Evolutionary conservation across 345 rosid species (phyloP).

Genomic region (Boechera stricta): DNA sequence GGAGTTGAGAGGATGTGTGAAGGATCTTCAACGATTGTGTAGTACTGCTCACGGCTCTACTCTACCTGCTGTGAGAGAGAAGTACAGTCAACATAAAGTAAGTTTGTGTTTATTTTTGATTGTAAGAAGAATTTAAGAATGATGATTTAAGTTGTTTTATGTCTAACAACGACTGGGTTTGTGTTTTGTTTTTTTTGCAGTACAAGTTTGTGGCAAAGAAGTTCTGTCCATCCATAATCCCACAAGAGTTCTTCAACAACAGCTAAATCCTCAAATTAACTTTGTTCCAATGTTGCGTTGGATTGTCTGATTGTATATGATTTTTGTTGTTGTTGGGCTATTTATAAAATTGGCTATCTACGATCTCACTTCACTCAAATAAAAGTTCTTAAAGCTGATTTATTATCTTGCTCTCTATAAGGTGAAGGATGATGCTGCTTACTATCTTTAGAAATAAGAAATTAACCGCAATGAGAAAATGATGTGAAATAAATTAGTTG

Average conservation of each 20-base stretch:
- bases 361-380: not conserved
- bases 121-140: not conserved
- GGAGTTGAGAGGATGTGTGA: constrained; percentile 72
- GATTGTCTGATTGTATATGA: not conserved
- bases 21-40: constrained; percentile 74
- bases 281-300: constrained; percentile 40
- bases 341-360: not conserved
- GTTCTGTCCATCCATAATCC: constrained; percentile 75
- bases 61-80: constrained; percentile 84
- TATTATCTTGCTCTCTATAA: no score
- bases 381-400: not conserved
- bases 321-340: not conserved
- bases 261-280: constrained; percentile 9
- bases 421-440: not conserved
- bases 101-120: constrained; percentile 32
- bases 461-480: no score
- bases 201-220: constrained; percentile 75
- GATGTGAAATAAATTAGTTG: not conserved
- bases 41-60: constrained; percentile 58
- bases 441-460: no score
- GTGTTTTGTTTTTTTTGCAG: constrained; percentile 15
- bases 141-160: not conserved
- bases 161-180: not conserved
- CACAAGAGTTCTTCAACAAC: constrained; percentile 63
- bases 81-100: constrained; percentile 91